Percentiles rank a stretch among this genome's conserved stretches.
Evolutionary conservation across 192 early-diverging fungal genomes (phyloP).

Genomic region (Dimargaris xerosporica): DNA sequence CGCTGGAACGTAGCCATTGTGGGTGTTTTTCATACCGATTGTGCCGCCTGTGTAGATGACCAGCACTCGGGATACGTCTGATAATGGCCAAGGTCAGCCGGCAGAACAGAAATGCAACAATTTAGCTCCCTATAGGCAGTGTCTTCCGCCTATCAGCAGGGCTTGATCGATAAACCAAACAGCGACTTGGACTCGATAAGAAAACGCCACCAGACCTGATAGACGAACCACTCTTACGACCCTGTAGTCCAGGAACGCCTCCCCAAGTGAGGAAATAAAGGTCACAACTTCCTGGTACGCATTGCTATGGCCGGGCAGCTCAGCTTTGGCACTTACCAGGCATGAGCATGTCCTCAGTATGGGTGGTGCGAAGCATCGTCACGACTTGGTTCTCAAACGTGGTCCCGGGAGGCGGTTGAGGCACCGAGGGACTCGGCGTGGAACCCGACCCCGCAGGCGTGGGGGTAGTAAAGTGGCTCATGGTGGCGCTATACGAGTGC

Average conservation of each 20-base stretch:
- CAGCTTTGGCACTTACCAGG: constrained; percentile 28
- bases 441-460: too few relatives aligned
- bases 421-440: too few relatives aligned
- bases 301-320: too few relatives aligned
- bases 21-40: constrained; percentile 70
- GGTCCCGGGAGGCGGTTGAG: too few relatives aligned
- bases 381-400: constrained; percentile 13
- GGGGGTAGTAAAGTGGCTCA: too few relatives aligned
- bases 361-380: constrained; percentile 34
- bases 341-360: constrained; percentile 42
- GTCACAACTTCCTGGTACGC: too few relatives aligned
- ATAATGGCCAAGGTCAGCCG: background rate
- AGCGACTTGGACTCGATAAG: too few relatives aligned
- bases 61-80: constrained; percentile 66
- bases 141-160: background rate
- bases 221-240: too few relatives aligned
- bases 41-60: constrained; percentile 94
- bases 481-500: too few relatives aligned
- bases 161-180: background rate
- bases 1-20: constrained; percentile 56
- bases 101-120: background rate
- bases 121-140: background rate
- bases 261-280: too few relatives aligned
- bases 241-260: too few relatives aligned
- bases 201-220: background rate